Percentiles rank a stretch among this genome's conserved stretches.
phyloP scores from a whole-genome alignment of 1,139 yeast species.

The Pneumocystis oryctolagi region DNA sequence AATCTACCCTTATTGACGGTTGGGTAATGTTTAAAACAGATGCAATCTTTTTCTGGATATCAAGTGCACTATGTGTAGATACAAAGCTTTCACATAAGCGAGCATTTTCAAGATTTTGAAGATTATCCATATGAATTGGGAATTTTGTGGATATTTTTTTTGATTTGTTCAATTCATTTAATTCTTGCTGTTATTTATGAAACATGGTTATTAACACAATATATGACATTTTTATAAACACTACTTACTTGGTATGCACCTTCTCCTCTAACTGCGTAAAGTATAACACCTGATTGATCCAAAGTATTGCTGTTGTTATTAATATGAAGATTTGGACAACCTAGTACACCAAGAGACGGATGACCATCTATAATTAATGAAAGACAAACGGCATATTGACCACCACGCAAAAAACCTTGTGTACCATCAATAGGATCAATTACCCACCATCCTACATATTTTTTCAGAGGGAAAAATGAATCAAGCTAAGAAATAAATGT shows the following conservation, averaged over 20 bases:
- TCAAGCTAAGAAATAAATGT: too few species aligned
- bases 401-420: conserved; percentile 88
- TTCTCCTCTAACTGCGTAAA: conserved; percentile 55
- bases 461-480: too few species aligned
- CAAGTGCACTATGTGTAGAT: conserved; percentile 86
- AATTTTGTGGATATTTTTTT: too few species aligned
- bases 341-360: conserved; percentile 81
- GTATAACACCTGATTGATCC: conserved; percentile 45
- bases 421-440: conserved; percentile 98
- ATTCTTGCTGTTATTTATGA: conserved; percentile 9
- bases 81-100: conserved; percentile 94
- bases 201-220: neutral
- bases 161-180: too few species aligned
- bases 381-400: conserved; percentile 90
- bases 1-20: conserved; percentile 47
- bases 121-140: conserved; percentile 23
- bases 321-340: conserved; percentile 84
- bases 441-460: too few species aligned
- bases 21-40: conserved; percentile 45
- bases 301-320: conserved; percentile 26
- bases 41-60: conserved; percentile 68
- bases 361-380: conserved; percentile 76
- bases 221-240: neutral
- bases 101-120: conserved; percentile 29
- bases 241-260: conserved; percentile 40